Conservation (phyloP, 768 basidiomycete species). For the Trametes elegans region DNA sequence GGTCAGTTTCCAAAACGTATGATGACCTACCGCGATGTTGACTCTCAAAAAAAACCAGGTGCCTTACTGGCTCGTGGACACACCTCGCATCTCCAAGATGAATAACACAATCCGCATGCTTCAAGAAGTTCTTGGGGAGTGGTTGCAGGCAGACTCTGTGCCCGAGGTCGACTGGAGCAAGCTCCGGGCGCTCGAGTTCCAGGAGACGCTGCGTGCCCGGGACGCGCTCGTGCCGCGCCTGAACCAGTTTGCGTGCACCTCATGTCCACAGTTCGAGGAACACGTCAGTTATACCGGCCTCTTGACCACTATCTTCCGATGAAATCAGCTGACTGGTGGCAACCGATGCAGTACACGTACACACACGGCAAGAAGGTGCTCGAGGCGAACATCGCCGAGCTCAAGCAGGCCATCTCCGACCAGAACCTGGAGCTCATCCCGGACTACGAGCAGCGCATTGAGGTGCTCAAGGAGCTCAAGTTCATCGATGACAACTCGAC, state of each 20-base stretch:
- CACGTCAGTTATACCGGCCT: slow-evolving; percentile 71
- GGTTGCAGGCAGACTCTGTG: slow-evolving; percentile 44
- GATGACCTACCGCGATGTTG: background rate
- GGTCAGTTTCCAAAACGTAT: slow-evolving; percentile 36
- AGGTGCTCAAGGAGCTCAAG: slow-evolving; percentile 84
- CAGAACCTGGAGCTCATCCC: slow-evolving; percentile 96
- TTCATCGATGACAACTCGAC: slow-evolving; percentile 97
- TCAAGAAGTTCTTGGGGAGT: slow-evolving; percentile 52
- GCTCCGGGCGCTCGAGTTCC: slow-evolving; percentile 85
- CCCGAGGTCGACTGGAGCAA: slow-evolving; percentile 84
- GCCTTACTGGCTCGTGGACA: slow-evolving; percentile 62
- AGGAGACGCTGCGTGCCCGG: slow-evolving; percentile 70
- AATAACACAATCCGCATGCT: slow-evolving; percentile 53
- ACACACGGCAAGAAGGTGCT: slow-evolving; percentile 77
- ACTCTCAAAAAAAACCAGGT: slow-evolving; percentile 47
- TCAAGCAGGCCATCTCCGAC: slow-evolving; percentile 89
- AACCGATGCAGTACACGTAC: slow-evolving; percentile 58
- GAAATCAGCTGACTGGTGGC: background rate
- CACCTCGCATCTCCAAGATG: slow-evolving; percentile 61
- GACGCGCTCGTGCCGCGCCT: slow-evolving; percentile 47
- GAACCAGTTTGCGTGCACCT: slow-evolving; percentile 44
- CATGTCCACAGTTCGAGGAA: slow-evolving; percentile 65
- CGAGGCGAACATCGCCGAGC: slow-evolving; percentile 65
- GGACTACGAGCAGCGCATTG: slow-evolving; percentile 93
- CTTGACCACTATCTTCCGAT: background rate